A percentile compares a stretch with the other conserved stretches of the same genome.
phyloP scores from a whole-genome alignment of 2,329 filamentous ascomycete genomes.

The Penicillium sp. region DNA sequence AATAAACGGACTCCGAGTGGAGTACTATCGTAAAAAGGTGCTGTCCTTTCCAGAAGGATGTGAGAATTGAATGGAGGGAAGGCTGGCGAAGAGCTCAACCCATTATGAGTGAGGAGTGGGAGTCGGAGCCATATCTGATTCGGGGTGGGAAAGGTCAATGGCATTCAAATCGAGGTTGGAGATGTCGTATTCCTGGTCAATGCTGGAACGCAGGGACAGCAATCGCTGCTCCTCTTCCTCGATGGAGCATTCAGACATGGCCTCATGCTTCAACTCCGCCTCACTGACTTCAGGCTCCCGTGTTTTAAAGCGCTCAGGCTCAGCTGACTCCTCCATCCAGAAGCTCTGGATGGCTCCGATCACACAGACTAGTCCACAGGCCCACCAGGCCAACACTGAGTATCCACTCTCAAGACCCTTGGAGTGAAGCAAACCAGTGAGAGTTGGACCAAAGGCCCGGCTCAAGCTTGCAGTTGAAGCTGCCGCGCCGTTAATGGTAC shows the following conservation, averaged over 20 bases:
- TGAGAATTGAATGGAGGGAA: not conserved
- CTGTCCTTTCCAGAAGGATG: slow-evolving; percentile 19
- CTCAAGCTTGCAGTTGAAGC: slow-evolving; percentile 88
- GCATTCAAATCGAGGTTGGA: slow-evolving; percentile 25
- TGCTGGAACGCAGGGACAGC: slow-evolving; percentile 37
- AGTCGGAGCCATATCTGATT: slow-evolving; percentile 8
- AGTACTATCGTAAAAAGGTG: slow-evolving; percentile 2
- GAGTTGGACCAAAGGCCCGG: slow-evolving; percentile 81
- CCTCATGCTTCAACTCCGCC: slow-evolving; percentile 26
- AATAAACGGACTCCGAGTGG: slow-evolving; percentile 1
- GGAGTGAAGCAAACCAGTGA: slow-evolving; percentile 83
- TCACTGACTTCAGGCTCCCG: slow-evolving; percentile 28
- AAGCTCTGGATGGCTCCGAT: slow-evolving; percentile 73
- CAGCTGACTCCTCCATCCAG: slow-evolving; percentile 66
- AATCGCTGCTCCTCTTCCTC: slow-evolving; percentile 36
- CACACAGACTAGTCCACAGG: slow-evolving; percentile 73
- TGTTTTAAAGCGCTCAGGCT: slow-evolving; percentile 41
- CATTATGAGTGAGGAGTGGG: slow-evolving; percentile 7
- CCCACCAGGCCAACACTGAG: slow-evolving; percentile 93
- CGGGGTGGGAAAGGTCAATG: slow-evolving; percentile 11
- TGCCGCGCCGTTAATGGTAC: slow-evolving; percentile 88
- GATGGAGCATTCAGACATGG: slow-evolving; percentile 22
- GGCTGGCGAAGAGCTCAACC: not conserved
- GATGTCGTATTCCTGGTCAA: slow-evolving; percentile 33
- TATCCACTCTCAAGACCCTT: slow-evolving; percentile 76